Conservation (phyloP, 2,329 filamentous ascomycete genomes). For the Keithomyces neogunnii region DNA sequence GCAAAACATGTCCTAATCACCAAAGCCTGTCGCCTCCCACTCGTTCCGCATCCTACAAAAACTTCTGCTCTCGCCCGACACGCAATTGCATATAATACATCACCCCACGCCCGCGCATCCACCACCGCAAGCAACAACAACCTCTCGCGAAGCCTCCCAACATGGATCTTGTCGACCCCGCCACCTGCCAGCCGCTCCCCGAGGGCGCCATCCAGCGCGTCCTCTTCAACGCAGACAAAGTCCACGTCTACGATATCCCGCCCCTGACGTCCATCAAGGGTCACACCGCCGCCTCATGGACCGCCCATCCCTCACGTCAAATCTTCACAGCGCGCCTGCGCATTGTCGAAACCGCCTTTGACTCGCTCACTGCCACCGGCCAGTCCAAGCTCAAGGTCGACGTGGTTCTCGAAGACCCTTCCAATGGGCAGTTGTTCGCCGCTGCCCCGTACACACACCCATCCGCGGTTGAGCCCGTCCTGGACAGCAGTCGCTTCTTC, state of each 20-base stretch:
- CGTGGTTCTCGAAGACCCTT: constrained; percentile 69
- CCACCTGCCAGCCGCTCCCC: constrained; percentile 60
- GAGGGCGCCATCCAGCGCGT: constrained; percentile 75
- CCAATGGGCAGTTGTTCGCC: constrained; percentile 68
- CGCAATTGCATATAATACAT: no score
- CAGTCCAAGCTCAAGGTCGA: constrained; percentile 56
- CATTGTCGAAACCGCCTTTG: constrained; percentile 64
- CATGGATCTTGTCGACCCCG: constrained; percentile 59
- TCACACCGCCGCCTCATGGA: constrained; percentile 73
- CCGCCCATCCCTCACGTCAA: constrained; percentile 57
- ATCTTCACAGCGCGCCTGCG: constrained; percentile 83
- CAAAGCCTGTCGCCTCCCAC: no score
- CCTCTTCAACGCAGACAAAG: constrained; percentile 64
- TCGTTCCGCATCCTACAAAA: no score
- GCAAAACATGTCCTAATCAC: no score
- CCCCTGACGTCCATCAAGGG: constrained; percentile 70
- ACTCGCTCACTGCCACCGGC: constrained; percentile 14
- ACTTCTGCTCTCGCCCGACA: no score
- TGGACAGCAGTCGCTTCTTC: constrained; percentile 79
- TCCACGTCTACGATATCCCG: constrained; percentile 84
- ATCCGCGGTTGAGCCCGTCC: constrained; percentile 63
- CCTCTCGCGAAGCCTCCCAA: background rate
- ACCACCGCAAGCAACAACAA: background rate
- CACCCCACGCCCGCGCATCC: background rate
- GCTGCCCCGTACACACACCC: constrained; percentile 67